Base-by-base conservation (phyloP, 2,329 filamentous ascomycete species). In the Alternaria hordeiaustralica region DNA sequence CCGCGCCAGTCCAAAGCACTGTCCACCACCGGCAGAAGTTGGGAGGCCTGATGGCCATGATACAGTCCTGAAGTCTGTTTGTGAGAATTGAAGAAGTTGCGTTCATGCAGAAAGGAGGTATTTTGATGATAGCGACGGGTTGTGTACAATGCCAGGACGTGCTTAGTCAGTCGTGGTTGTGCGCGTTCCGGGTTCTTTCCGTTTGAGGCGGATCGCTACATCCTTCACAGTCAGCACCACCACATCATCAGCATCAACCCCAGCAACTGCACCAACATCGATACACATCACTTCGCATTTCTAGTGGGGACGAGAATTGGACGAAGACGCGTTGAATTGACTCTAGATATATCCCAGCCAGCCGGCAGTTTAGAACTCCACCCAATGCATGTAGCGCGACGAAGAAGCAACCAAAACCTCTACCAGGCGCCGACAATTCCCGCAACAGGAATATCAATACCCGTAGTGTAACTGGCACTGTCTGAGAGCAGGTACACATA, bases 401-500 rank as follows among this genome's bases (percentile, higher is more conserved):
- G 15, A 25, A 28, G 21, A 47, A 57, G 33, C 58, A 21, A 61
- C 33, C 26, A 36, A 33, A 43, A 18, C 49, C 21, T 63, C 60
- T 72, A 82, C 79, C 80, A 82, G 6, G 79, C 79, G n/a, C 82
- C 82, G 61, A 84, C 82, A 60, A 84, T 82, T 20, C 83, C 83
- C 59, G 82, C 83, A 26, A 85, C 79, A 0, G 82, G 82, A 54
- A 85, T 84, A 73, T 85, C 83, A 59, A 84, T 84, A 6, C 81
- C 82, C 2, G 83, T 84, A 0, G 83, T 85, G 64, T 84, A 85
- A 59, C 81, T 83, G 11, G 83, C 82, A 47, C 78, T 75, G 51
- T 85, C 84, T 33, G 81, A 83, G 26, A 85, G 65, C 45, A 85
- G 71, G 65, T 85, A 85, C 18, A 84, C 82, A 67, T 84, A 85